Evolutionary conservation across 2,329 filamentous ascomycete species (phyloP).

Genomic region (Sporothrix protearum): DNA sequence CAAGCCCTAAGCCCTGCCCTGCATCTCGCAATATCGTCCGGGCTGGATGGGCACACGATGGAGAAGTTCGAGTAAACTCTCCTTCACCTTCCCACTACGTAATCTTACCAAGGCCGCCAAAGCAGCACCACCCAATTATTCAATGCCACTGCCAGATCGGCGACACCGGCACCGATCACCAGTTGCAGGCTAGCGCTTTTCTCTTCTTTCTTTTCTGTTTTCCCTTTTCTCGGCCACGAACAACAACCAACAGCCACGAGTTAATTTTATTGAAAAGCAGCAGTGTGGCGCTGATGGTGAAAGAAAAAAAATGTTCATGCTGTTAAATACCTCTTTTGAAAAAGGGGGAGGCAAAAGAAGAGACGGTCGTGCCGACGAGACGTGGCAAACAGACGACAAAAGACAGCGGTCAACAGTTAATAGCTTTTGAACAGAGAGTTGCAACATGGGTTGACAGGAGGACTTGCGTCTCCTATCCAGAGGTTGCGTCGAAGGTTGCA

Average conservation of each 20-base stretch:
- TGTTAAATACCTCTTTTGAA: background rate
- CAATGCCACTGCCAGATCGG: background rate
- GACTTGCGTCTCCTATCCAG: too few species aligned
- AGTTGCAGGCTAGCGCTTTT: background rate
- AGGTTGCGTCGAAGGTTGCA: background rate
- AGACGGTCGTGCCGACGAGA: background rate
- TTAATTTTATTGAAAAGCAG: background rate
- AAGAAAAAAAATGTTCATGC: background rate
- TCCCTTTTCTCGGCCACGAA: background rate
- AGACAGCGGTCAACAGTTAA: background rate
- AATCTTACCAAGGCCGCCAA: too few species aligned
- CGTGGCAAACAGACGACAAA: background rate
- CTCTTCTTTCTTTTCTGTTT: background rate
- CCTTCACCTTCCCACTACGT: too few species aligned
- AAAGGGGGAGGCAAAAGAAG: background rate
- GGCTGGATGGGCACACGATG: background rate
- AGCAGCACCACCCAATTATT: too few species aligned
- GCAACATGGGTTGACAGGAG: background rate
- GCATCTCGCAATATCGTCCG: background rate
- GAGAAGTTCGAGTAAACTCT: too few species aligned
- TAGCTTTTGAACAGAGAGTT: background rate
- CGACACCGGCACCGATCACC: conserved; percentile 13
- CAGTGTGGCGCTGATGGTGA: background rate
- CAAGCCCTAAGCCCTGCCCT: too few species aligned
- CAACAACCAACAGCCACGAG: background rate